phyloP scores from a whole-genome alignment of 768 basidiomycete species.

The Sarcodon aspratus region DNA sequence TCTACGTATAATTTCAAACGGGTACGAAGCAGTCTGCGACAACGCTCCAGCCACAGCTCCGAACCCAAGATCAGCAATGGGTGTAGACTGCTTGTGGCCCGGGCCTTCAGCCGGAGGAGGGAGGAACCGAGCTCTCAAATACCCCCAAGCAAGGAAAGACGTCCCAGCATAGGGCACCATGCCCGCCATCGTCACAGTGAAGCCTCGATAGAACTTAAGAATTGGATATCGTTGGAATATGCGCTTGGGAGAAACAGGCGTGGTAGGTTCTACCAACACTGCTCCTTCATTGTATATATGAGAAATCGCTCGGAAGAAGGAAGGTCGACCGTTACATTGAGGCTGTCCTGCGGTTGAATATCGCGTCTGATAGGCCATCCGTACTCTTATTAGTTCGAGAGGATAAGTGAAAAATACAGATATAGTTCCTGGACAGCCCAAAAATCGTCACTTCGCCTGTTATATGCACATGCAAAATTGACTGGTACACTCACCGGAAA shows the following conservation, averaged over 20 bases:
- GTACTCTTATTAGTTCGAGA: slow-evolving; percentile 88
- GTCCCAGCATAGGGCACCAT: slow-evolving; percentile 96
- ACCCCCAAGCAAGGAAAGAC: slow-evolving; percentile 89
- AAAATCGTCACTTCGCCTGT: not conserved
- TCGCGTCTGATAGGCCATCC: slow-evolving; percentile 80
- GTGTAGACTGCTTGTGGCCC: slow-evolving; percentile 23
- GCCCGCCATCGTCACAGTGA: slow-evolving; percentile 81
- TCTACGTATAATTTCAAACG: slow-evolving; percentile 88
- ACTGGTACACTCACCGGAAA: slow-evolving; percentile 51
- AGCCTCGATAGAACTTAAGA: slow-evolving; percentile 95
- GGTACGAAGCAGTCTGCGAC: slow-evolving; percentile 87
- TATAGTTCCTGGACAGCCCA: slow-evolving; percentile 50
- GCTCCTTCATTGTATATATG: slow-evolving; percentile 65
- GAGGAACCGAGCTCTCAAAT: slow-evolving; percentile 48
- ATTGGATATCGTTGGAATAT: slow-evolving; percentile 55
- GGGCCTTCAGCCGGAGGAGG: slow-evolving; percentile 20
- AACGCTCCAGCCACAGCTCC: slow-evolving; percentile 81
- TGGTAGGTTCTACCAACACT: slow-evolving; percentile 8
- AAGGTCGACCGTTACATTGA: slow-evolving; percentile 22
- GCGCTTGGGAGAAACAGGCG: slow-evolving; percentile 12
- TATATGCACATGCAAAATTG: not conserved
- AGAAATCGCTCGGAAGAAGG: slow-evolving; percentile 41
- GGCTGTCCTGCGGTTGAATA: slow-evolving; percentile 4
- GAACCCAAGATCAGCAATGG: slow-evolving; percentile 61
- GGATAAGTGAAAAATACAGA: slow-evolving; percentile 94